Conservation (phyloP, 1,284 basidiomycete species). For the Ceratobasidium sp. region DNA sequence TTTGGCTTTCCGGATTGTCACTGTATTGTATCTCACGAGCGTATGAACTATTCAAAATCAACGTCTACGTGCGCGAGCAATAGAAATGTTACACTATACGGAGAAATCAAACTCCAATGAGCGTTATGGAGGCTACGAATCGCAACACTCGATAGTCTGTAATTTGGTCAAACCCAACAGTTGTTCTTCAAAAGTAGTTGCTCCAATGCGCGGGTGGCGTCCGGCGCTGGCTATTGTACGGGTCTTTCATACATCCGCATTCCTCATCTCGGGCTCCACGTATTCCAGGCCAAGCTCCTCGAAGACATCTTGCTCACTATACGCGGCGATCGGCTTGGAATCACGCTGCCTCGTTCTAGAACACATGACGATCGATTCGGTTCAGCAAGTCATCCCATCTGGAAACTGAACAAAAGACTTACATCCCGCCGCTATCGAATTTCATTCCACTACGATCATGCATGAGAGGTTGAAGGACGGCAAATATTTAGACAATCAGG, state of each 20-base stretch:
- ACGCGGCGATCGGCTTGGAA: conserved; percentile 69
- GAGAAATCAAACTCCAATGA: background rate
- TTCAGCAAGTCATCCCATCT: conserved; percentile 31
- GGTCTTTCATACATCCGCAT: conserved; percentile 67
- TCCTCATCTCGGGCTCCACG: conserved; percentile 75
- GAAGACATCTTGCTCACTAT: conserved; percentile 77
- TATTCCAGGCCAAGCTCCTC: conserved; percentile 74
- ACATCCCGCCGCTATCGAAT: conserved; percentile 85
- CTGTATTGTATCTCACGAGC: conserved; percentile 4
- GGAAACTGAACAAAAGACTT: conserved; percentile 54
- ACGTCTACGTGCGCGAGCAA: background rate
- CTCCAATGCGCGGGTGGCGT: background rate
- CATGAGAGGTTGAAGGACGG: conserved; percentile 21
- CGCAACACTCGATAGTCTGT: background rate
- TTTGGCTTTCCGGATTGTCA: background rate
- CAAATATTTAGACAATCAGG: background rate
- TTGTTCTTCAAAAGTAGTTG: conserved; percentile 3
- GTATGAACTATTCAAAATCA: background rate
- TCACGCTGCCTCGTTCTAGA: conserved; percentile 72
- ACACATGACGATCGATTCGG: conserved; percentile 2
- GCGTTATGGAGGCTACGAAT: background rate
- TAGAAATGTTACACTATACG: background rate
- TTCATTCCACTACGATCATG: conserved; percentile 70
- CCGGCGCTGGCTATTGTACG: background rate
- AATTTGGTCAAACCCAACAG: background rate